These are phyloP conservation scores for Hydrangea macrophylla DNA, from an alignment of 148 eudicot species.

Conservation along the genomic window DNA sequence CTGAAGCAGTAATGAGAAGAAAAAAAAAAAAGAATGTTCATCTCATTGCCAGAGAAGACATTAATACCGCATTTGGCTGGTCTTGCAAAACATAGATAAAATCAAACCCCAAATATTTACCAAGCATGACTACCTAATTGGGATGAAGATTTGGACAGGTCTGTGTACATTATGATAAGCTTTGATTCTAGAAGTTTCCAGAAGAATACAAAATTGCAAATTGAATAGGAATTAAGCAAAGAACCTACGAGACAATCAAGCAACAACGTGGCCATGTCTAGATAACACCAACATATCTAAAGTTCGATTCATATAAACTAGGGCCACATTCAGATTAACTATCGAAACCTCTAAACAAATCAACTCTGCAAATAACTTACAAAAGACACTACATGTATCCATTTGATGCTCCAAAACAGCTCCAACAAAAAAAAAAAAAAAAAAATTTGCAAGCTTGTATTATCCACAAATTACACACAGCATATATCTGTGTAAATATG, in stretches of 20 bases:
- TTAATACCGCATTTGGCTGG: not conserved
- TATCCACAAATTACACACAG: too few relatives aligned
- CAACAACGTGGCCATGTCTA: not conserved
- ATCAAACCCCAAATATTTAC: not conserved
- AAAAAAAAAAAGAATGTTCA: not conserved
- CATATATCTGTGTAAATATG: not conserved
- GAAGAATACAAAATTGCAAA: not conserved
- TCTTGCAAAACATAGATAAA: not conserved
- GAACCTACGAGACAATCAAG: not conserved
- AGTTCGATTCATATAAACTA: not conserved
- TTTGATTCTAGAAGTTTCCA: not conserved
- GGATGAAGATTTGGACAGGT: not conserved
- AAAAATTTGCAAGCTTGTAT: too few relatives aligned
- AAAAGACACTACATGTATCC: not conserved
- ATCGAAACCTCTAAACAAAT: not conserved
- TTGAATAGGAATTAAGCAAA: conserved; percentile 6
- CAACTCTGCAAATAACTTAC: not conserved
- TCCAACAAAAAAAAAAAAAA: too few relatives aligned
- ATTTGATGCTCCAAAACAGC: conserved; percentile 1
- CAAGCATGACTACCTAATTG: not conserved
- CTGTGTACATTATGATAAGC: not conserved
- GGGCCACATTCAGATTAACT: not conserved
- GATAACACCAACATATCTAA: not conserved
- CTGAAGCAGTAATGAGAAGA: not conserved
- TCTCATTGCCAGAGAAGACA: not conserved